Evolutionary conservation across 371 early-diverging fungal species (phyloP), one percentile per base, ranked within the genome.

Genomic region (Parasitella parasitica): DNA sequence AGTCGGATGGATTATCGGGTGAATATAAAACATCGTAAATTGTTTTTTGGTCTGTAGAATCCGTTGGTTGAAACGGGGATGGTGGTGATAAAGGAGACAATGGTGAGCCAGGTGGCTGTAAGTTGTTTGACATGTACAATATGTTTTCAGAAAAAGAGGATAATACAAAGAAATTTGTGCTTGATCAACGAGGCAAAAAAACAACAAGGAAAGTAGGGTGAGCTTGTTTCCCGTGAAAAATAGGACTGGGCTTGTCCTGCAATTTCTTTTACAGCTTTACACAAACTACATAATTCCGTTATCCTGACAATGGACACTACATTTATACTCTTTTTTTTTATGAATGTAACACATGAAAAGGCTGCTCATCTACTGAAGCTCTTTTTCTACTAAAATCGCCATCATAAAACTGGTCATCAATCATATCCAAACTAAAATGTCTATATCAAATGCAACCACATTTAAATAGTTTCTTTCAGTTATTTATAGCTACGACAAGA

Each of bases 11-110:
- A 39, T 74, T 76, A 52, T 76, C 64, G n/a, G 67, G 8, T 35
- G 72, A 63, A 60, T 74, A 68, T 28, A 79, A 61, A 20, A 79
- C 64, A 60, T 76, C 73, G 37, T 71, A 79, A 4, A 76, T 71
- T 9, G 76, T 70, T 37, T 61, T 66, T 57, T 50, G 59, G 13
- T 71, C 57, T 16, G 27, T 15, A 28, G 36, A 18, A 28, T 49
- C 28, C 1, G 54, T 38, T 57, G 54, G 36, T 36, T 61, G 61
- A 18, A 48, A 54, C 37, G 63, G 56, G 35, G 64, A 53, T 20
- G 51, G 54, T 30, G 69, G 60, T 24, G 69, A 69, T 16, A 69
- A 37, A 38, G 64, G 58, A 1, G 69, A 68, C 12, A 63, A 13
- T 16, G 69, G 60, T 37, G 69, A 68, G 12, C 51, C 55, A 15